These are phyloP conservation scores for Penicillium sp. DNA, from an alignment of 2,329 filamentous ascomycete species.

Conservation along the genomic window DNA sequence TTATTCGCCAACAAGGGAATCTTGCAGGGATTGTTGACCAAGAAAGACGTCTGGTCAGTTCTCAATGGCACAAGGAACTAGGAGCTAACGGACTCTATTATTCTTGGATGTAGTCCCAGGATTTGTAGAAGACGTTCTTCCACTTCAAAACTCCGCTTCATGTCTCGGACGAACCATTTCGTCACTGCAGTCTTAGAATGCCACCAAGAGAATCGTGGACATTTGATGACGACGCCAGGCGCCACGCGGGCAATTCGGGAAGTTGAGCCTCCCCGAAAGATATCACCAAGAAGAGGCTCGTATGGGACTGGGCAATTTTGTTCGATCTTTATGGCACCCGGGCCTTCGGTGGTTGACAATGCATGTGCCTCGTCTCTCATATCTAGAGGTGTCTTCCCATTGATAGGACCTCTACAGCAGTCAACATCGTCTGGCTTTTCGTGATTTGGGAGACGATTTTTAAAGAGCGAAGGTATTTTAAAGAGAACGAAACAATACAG, in stretches of 20 bases:
- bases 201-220: slow-evolving; percentile 8
- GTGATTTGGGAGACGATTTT: too few relatives aligned
- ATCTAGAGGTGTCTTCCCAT: too few relatives aligned
- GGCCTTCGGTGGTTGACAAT: too few relatives aligned
- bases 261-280: slow-evolving; percentile 10
- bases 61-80: slow-evolving; percentile 59
- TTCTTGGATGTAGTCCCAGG: too few relatives aligned
- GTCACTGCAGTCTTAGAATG: neutral
- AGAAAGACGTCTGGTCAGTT: slow-evolving; percentile 96
- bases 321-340: too few relatives aligned
- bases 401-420: too few relatives aligned
- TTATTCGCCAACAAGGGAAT: slow-evolving; percentile 80
- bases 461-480: too few relatives aligned
- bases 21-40: slow-evolving; percentile 83
- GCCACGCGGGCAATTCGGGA: slow-evolving; percentile 6
- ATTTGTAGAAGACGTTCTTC: neutral
- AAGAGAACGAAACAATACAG: too few relatives aligned
- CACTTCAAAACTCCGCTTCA: slow-evolving; percentile 8
- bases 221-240: slow-evolving; percentile 12
- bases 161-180: slow-evolving; percentile 1
- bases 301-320: neutral
- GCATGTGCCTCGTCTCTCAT: too few relatives aligned
- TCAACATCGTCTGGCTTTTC: too few relatives aligned
- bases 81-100: too few relatives aligned
- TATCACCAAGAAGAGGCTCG: slow-evolving; percentile 5